Base-by-base conservation (phyloP, 2,329 filamentous ascomycete genomes). In the Stromatinia cepivora region DNA sequence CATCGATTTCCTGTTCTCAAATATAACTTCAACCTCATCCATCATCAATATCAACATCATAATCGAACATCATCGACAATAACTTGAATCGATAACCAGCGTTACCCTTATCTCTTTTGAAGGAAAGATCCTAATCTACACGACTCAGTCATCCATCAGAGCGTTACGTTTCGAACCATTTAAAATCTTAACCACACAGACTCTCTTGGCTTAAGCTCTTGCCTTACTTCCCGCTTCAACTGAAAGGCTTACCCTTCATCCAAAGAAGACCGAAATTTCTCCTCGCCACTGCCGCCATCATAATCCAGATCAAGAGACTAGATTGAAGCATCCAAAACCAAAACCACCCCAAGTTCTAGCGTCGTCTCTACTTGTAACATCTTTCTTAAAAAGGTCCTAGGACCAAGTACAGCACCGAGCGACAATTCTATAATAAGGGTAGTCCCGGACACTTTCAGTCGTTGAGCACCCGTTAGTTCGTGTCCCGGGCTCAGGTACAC, bases 391-490 rank as follows among this genome's bases (percentile, higher is more conserved):
- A 42, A 42, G 39, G 48, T 68, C 39, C 50, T 6, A 68, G 48
- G 66, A 64, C 57, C 57, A 63, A 64, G 66, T 63, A 42, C 57
- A 56, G 36, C 57, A 68, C 66, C 66, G 39, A 68, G 66, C 58
- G 58, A 53, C 57, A 22, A 54, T 53, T 56, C 57, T 68, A 46
- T 48, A 46, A 54, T 68, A 63, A 63, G 34, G 56, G 48, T 68
- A 68, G 58, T 64, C 66, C 28, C 48, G 48, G 57, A 53, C 20
- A 56, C 66, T 54, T 68, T 54, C 28, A 63, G 57, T 68, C 66
- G 66, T 68, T 68, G 66, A 68, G 66, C 66, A 68, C 45, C 66
- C 66, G 39, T 63, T 68, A 63, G 57, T 52, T 62, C 58, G 57
- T 68, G 34, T 34, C 36, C 66, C n/a, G 53, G 50, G 66, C 50